Percentiles rank a stretch among this genome's conserved stretches.
These are phyloP conservation scores for Monosiga brevicollis DNA, from an alignment of 78 protist species.

Conservation along the genomic window DNA sequence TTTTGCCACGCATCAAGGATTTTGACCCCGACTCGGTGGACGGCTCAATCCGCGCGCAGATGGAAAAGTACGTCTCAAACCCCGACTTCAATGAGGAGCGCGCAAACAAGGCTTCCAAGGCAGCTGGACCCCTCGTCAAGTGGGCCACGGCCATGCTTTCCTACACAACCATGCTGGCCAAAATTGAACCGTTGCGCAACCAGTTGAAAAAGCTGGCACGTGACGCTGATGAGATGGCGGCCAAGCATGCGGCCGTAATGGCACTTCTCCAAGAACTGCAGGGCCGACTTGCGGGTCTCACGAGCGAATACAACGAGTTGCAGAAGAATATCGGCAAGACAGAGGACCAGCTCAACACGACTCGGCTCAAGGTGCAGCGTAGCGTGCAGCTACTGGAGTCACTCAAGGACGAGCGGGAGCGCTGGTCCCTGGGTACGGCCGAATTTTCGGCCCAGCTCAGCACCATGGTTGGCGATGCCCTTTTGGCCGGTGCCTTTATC, in stretches of 20 bases:
- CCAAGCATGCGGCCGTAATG: neutral
- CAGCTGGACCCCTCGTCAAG: constrained; percentile 91
- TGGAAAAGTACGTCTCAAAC: constrained; percentile 51
- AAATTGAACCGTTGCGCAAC: constrained; percentile 71
- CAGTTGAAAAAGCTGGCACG: constrained; percentile 55
- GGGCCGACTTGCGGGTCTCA: constrained; percentile 34
- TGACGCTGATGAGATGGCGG: constrained; percentile 22
- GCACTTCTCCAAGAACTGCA: constrained; percentile 17
- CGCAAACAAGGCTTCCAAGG: constrained; percentile 63
- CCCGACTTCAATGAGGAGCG: constrained; percentile 55
- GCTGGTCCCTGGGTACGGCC: constrained; percentile 74
- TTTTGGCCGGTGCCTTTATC: constrained; percentile 78
- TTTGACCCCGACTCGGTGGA: constrained; percentile 60
- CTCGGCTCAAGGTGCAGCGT: constrained; percentile 63
- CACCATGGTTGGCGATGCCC: constrained; percentile 82
- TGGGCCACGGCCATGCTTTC: constrained; percentile 78
- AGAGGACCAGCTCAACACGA: constrained; percentile 51
- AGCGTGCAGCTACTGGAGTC: constrained; percentile 48
- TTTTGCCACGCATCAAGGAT: constrained; percentile 52
- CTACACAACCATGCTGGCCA: constrained; percentile 63
- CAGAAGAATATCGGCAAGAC: constrained; percentile 34
- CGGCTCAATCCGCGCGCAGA: neutral
- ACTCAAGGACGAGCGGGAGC: constrained; percentile 58
- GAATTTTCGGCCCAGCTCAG: constrained; percentile 45
- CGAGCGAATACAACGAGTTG: constrained; percentile 60